These are phyloP conservation scores for Quercus berberidifolia DNA, from an alignment of 306 rosid species.

Conservation along the genomic window DNA sequence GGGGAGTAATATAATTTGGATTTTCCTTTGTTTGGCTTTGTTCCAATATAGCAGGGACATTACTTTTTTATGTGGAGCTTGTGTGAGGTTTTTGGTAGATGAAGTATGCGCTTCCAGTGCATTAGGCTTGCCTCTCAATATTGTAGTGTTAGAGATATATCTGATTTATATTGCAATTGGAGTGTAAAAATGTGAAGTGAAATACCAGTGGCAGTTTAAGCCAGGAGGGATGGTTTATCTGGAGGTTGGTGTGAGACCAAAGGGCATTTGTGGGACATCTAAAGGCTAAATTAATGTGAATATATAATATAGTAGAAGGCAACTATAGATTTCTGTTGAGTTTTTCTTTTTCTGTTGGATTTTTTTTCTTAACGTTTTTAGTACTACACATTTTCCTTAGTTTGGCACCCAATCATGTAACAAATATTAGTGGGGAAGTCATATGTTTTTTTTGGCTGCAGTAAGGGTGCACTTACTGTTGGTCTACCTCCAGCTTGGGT, in stretches of 20 bases:
- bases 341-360: constrained; percentile 9
- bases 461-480: constrained; percentile 66
- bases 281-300: not conserved
- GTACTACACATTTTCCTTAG: constrained; percentile 1
- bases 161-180: not conserved
- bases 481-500: constrained; percentile 99
- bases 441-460: constrained; percentile 30
- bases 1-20: not conserved
- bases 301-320: not conserved
- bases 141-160: not conserved
- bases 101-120: not conserved
- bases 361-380: constrained; percentile 8
- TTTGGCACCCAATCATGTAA: not conserved
- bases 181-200: not conserved
- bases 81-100: not conserved
- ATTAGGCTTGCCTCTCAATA: not conserved
- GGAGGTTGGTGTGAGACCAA: not conserved
- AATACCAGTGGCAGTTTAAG: not conserved
- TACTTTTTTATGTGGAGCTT: not conserved
- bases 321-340: not conserved
- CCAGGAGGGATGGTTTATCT: not conserved
- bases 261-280: not conserved
- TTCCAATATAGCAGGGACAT: not conserved
- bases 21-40: not conserved
- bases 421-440: not conserved